phyloP scores from a whole-genome alignment of 2,329 filamentous ascomycete species.

The Scedosporium boydii region DNA sequence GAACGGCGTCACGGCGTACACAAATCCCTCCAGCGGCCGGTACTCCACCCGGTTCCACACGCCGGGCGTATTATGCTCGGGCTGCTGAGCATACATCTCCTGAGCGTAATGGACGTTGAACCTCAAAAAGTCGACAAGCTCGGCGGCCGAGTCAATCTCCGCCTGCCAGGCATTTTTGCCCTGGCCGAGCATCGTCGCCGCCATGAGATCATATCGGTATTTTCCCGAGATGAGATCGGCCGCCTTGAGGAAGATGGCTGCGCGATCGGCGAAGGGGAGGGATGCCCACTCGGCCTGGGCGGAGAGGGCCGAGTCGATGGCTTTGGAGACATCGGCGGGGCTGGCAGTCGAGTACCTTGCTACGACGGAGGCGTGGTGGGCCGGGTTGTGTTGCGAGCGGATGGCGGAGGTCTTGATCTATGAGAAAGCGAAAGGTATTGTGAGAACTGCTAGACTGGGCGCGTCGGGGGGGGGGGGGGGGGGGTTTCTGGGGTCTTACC shows the following conservation, averaged over 20 bases:
- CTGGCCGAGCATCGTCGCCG: slow-evolving; percentile 89
- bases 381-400: slow-evolving; percentile 70
- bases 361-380: slow-evolving; percentile 65
- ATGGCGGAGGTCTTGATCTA: slow-evolving; percentile 59
- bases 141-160: slow-evolving; percentile 93
- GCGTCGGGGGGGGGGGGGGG: neutral
- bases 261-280: slow-evolving; percentile 81
- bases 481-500: slow-evolving; percentile 32
- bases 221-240: slow-evolving; percentile 84
- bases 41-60: slow-evolving; percentile 91
- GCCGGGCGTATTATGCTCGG: slow-evolving; percentile 69
- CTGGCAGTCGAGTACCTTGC: slow-evolving; percentile 81
- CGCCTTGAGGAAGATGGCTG: slow-evolving; percentile 90
- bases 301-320: slow-evolving; percentile 77
- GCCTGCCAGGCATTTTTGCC: slow-evolving; percentile 99
- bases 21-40: slow-evolving; percentile 84
- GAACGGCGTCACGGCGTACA: slow-evolving; percentile 90
- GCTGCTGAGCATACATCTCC: slow-evolving; percentile 82
- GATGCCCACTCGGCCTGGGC: slow-evolving; percentile 81
- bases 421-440: neutral
- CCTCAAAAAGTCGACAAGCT: slow-evolving; percentile 84
- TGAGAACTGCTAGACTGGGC: neutral
- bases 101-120: slow-evolving; percentile 94
- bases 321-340: slow-evolving; percentile 61
- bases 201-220: slow-evolving; percentile 96